A percentile compares a stretch with the other conserved stretches of the same genome.
phyloP scores from a whole-genome alignment of 371 early-diverging fungal species.

The Mucor mucedo region DNA sequence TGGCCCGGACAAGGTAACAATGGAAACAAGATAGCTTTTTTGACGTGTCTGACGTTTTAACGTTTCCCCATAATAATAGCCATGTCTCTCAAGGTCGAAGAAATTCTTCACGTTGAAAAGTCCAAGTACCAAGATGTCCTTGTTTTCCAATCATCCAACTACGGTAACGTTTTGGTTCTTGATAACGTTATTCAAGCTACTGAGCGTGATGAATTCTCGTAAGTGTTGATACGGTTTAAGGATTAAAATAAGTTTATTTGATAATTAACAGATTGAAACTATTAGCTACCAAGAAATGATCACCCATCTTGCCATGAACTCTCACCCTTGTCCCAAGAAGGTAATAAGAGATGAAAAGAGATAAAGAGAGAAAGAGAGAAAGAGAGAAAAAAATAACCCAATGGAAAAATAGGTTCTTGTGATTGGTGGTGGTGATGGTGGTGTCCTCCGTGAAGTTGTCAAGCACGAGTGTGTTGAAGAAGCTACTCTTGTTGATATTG shows the following conservation, averaged over 20 bases:
- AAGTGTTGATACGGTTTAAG: conserved; percentile 36
- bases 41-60: not conserved
- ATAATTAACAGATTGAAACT: not conserved
- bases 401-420: conserved; percentile 77
- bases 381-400: not conserved
- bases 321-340: conserved; percentile 95
- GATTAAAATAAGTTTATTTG: too few species aligned
- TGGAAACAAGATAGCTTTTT: conserved; percentile 2
- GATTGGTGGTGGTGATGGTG: conserved; percentile 98
- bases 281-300: conserved; percentile 97
- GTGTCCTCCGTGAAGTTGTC: conserved; percentile 95
- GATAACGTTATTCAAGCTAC: conserved; percentile 97
- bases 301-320: conserved; percentile 92
- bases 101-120: conserved; percentile 92
- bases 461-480: conserved; percentile 93
- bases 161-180: conserved; percentile 95
- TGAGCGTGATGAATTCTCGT: conserved; percentile 97
- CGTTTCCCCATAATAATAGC: conserved; percentile 49
- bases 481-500: conserved; percentile 94
- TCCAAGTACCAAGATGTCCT: conserved; percentile 95
- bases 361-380: not conserved
- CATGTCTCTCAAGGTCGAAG: conserved; percentile 92
- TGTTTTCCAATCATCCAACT: conserved; percentile 91
- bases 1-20: conserved; percentile 95
- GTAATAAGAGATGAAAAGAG: conserved; percentile 47